A percentile compares a stretch with the other conserved stretches of the same genome.
These are phyloP conservation scores for Russula earlei DNA, from an alignment of 768 basidiomycete genomes.

Conservation along the genomic window DNA sequence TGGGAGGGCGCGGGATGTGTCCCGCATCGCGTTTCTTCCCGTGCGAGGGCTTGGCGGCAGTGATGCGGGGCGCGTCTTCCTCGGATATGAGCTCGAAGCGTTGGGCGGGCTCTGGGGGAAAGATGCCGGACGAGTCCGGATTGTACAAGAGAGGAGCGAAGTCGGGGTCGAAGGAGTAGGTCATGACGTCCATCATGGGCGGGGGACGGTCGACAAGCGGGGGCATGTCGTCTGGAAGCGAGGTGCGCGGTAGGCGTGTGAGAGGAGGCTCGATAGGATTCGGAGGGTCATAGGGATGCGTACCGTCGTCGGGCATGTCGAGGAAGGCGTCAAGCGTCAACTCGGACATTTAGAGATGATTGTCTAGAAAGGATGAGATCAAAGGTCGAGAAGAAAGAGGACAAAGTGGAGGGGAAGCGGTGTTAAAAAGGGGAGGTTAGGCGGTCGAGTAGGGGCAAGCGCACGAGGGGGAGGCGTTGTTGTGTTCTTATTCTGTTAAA, in stretches of 20 bases:
- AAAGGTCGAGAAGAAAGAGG: constrained; percentile 1
- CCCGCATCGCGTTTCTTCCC: constrained; percentile 58
- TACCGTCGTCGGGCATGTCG: constrained; percentile 16
- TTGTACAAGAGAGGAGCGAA: constrained; percentile 46
- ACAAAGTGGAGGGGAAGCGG: neutral
- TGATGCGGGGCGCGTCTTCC: constrained; percentile 19
- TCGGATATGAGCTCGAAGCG: constrained; percentile 25
- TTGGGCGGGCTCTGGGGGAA: constrained; percentile 29
- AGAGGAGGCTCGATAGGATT: neutral
- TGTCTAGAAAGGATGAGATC: neutral
- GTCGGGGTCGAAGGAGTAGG: constrained; percentile 55
- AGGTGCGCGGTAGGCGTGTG: neutral
- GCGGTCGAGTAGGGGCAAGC: constrained; percentile 4
- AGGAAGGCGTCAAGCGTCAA: constrained; percentile 1
- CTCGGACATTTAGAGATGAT: constrained; percentile 8
- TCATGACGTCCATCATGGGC: constrained; percentile 38
- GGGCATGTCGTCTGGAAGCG: constrained; percentile 28
- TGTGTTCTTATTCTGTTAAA: constrained; percentile 10
- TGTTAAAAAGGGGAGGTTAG: constrained; percentile 16
- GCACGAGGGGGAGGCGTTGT: constrained; percentile 17
- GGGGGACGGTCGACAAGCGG: constrained; percentile 42
- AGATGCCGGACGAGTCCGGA: neutral
- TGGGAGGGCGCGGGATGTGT: constrained; percentile 76
- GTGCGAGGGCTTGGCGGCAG: constrained; percentile 35
- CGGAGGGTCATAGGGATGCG: too few species aligned